Evolutionary conservation across 495 filamentous ascomycete genomes (phyloP).

Genomic region (Hamigera avellanea): DNA sequence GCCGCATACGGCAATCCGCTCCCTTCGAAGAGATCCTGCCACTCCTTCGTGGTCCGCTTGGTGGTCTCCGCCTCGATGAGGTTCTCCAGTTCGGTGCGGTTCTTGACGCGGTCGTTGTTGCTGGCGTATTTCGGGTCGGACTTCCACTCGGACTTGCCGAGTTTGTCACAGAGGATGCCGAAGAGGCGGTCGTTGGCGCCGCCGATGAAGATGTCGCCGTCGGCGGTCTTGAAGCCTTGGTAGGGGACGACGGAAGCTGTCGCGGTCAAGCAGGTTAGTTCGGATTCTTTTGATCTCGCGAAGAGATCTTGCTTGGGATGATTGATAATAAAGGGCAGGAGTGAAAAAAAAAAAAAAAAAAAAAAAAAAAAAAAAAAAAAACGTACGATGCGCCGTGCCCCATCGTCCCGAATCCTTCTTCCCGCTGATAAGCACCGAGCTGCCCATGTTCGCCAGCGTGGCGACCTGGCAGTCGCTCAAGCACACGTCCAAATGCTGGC

Average conservation of each 20-base stretch:
- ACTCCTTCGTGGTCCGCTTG: constrained; percentile 59
- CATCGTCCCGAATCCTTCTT: constrained; percentile 59
- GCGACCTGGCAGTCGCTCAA: constrained; percentile 80
- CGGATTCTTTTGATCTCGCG: too few species aligned
- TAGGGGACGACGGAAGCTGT: constrained; percentile 89
- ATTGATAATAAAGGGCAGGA: too few species aligned
- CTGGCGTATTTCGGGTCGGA: constrained; percentile 51
- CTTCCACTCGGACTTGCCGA: constrained; percentile 56
- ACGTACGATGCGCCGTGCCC: constrained; percentile 75
- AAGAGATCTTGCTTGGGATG: too few species aligned
- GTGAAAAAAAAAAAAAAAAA: too few species aligned
- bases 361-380: too few species aligned
- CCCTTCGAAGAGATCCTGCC: constrained; percentile 66
- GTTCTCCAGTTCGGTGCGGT: constrained; percentile 47
- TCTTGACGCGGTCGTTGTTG: constrained; percentile 57
- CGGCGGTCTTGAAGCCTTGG: constrained; percentile 66
- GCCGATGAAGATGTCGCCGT: constrained; percentile 71
- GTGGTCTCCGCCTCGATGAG: constrained; percentile 34
- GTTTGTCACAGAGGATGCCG: constrained; percentile 55
- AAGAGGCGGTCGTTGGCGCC: constrained; percentile 80
- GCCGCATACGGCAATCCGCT: constrained; percentile 83
- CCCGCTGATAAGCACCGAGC: constrained; percentile 68
- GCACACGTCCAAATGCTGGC: constrained; percentile 76
- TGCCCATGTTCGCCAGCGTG: constrained; percentile 74
- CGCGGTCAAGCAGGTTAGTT: too few species aligned